Evolutionary conservation across 2,329 filamentous ascomycete genomes (phyloP), one percentile per base, ranked within the genome.

Genomic region (Cercospora janseana): DNA sequence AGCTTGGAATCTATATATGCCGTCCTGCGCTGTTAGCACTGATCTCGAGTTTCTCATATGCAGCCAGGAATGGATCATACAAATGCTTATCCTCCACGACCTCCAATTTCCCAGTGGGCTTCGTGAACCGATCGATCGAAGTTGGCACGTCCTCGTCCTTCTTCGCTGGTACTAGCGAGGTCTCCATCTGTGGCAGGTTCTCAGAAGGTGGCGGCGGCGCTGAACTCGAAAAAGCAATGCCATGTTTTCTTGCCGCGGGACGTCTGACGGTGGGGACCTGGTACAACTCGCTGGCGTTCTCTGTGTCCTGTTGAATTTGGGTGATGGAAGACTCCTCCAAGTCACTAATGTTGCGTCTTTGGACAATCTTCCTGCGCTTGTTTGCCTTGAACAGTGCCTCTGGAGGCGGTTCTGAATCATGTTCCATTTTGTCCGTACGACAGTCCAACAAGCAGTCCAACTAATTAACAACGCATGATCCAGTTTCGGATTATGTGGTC

Each of bases 1-100:
- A 90, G 74, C 70, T 86, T 82, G 61, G 86, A 84, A 76, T 90
- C 87, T 89, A 91, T 83, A 72, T 87, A 91, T 73, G 85, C 82
- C 78, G 82, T 85, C 86, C 87, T 90, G 75, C 77, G 79, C 75
- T 70, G 81, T 90, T 81, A 90, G 86, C 72, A 67, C 50, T 57
- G 59, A 37, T 31, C 64, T 52, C 18, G 10, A 34, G 24, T 16
- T 24, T 44, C 6, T 9, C 15, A 28, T 13, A 15, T 23, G 43
- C 8, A 34, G 23, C 41, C 56, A n/a, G 31, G 12, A 56, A 47
- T 7, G 27, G 49, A 32, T 81, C 85, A 83, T 79, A 92, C 87
- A 92, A 88, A 73, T 91, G 86, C 70, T 77, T 85, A 67, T 90
- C 85, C 29, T 75, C 69, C 16, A 80, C 67, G 49, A 86, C 83